phyloP scores from a whole-genome alignment of 805 yeast genomes.

The Spathaspora gorwiae region DNA sequence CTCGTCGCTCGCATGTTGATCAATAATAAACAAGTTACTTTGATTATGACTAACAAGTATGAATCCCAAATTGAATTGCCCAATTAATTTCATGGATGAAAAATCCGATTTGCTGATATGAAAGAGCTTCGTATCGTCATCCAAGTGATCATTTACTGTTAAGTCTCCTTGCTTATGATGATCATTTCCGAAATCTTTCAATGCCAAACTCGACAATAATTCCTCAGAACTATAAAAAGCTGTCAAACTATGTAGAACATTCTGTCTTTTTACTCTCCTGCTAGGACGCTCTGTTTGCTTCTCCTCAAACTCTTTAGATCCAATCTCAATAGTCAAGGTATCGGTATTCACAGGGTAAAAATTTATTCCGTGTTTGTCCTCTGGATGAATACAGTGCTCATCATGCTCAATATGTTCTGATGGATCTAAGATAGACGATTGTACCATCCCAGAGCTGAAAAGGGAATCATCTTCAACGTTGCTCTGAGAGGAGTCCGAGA shows the following conservation, averaged over 20 bases:
- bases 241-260: no score
- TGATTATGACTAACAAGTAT: constrained; percentile 61
- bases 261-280: constrained; percentile 3
- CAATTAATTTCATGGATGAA: constrained; percentile 68
- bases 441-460: neutral
- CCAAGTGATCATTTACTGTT: constrained; percentile 14
- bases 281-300: neutral
- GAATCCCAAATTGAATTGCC: constrained; percentile 95
- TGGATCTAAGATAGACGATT: neutral
- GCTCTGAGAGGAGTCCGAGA: neutral
- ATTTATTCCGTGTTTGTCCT: constrained; percentile 10
- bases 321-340: constrained; percentile 4
- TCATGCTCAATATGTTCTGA: constrained; percentile 13
- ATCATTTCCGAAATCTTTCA: neutral
- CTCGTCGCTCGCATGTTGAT: constrained; percentile 98
- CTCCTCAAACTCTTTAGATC: constrained; percentile 3
- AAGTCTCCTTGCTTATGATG: neutral
- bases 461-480: neutral
- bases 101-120: constrained; percentile 73
- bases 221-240: neutral
- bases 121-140: constrained; percentile 47
- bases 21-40: constrained; percentile 70
- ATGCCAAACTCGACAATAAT: neutral
- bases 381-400: constrained; percentile 1
- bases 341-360: constrained; percentile 7